Percentiles rank a stretch among this genome's conserved stretches.
These are phyloP conservation scores for Oleoguttula mirabilis DNA, from an alignment of 495 filamentous ascomycete genomes.

Conservation along the genomic window DNA sequence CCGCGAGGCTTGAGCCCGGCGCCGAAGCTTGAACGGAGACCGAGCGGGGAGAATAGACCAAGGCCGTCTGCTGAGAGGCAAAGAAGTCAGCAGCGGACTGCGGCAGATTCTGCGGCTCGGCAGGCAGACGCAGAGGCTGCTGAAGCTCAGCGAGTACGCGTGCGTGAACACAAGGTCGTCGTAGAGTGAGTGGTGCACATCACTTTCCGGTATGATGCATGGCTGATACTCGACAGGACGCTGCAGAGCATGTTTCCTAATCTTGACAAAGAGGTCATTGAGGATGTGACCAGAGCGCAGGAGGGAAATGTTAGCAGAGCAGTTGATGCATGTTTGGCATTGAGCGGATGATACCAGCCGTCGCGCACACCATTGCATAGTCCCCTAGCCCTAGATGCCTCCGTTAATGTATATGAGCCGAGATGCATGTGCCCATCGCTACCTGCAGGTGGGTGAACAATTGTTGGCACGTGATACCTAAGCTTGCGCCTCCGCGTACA, in stretches of 20 bases:
- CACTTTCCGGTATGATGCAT: too few relatives aligned
- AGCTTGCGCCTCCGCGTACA: too few relatives aligned
- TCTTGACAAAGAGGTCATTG: constrained; percentile 80
- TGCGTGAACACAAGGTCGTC: constrained; percentile 75
- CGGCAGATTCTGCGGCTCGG: constrained; percentile 83
- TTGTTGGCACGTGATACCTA: too few relatives aligned
- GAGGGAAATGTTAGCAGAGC: constrained; percentile 81
- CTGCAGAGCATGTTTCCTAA: constrained; percentile 87
- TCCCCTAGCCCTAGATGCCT: too few relatives aligned
- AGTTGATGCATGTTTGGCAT: constrained; percentile 80
- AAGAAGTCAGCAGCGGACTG: constrained; percentile 41
- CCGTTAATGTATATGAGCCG: too few relatives aligned
- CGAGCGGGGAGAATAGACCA: constrained; percentile 29
- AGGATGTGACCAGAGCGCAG: constrained; percentile 85
- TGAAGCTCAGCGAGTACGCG: constrained; percentile 73
- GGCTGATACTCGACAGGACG: constrained; percentile 41
- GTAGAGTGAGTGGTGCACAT: constrained; percentile 64
- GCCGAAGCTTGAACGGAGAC: constrained; percentile 34
- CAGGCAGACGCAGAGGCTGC: constrained; percentile 89
- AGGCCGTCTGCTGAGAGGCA: constrained; percentile 19
- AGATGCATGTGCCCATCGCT: too few relatives aligned
- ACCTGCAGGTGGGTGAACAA: too few relatives aligned
- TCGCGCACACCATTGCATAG: too few relatives aligned
- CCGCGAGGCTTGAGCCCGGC: constrained; percentile 46
- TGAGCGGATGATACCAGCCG: constrained; percentile 35